Evolutionary conservation across 2,329 filamentous ascomycete species (phyloP).

Genomic region (Neocatenulostroma microsporum): DNA sequence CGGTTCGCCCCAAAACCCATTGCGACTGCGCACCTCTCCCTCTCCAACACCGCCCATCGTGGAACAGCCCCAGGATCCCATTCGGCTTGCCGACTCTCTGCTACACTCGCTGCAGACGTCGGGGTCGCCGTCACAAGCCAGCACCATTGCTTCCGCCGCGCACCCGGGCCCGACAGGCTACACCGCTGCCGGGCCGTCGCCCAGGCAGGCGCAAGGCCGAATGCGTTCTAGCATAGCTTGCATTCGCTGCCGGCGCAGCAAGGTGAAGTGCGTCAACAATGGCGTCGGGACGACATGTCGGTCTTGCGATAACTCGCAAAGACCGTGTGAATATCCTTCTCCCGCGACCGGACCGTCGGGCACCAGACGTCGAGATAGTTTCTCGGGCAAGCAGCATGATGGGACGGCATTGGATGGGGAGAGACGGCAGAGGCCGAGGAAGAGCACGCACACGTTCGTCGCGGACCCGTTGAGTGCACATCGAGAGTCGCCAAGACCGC

Average conservation of each 20-base stretch:
- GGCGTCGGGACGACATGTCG: constrained; percentile 65
- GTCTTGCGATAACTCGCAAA: constrained; percentile 62
- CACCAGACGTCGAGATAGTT: constrained; percentile 24
- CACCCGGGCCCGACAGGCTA: constrained; percentile 4
- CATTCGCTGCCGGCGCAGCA: constrained; percentile 65
- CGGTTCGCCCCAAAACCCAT: too few species aligned
- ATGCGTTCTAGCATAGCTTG: constrained; percentile 78
- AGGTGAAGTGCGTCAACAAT: constrained; percentile 80
- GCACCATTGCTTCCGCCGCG: constrained; percentile 9
- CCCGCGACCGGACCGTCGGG: constrained; percentile 36
- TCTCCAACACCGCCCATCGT: constrained; percentile 3
- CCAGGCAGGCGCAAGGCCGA: constrained; percentile 26
- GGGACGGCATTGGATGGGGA: constrained; percentile 16
- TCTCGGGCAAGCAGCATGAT: constrained; percentile 13
- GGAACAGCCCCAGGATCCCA: constrained; percentile 1
- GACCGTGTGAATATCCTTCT: constrained; percentile 65
- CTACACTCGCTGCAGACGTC: constrained; percentile 12
- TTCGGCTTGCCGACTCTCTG: constrained; percentile 17
- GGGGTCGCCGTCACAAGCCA: constrained; percentile 9
- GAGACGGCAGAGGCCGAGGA: constrained; percentile 29
- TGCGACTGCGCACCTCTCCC: too few species aligned
- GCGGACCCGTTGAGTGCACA: constrained; percentile 31
- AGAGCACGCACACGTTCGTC: constrained; percentile 31
- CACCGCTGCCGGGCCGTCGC: constrained; percentile 22
- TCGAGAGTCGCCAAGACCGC: constrained; percentile 31